A percentile compares a stretch with the other conserved stretches of the same genome.
Evolutionary conservation across 768 basidiomycete genomes (phyloP).

Genomic region (Tricholoma bakamatsutake): DNA sequence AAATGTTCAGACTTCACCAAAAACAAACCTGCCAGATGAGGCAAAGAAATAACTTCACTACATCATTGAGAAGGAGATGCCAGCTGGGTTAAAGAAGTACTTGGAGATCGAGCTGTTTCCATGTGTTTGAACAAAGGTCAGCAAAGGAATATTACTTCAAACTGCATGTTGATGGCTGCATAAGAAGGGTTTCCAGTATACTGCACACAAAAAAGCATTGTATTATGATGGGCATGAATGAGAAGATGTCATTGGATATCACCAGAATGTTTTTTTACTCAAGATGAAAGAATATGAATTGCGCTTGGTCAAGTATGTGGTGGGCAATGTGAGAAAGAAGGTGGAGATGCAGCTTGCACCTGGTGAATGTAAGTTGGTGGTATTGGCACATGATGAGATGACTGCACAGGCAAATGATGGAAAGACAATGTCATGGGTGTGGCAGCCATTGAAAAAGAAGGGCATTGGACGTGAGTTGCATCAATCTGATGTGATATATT

Average conservation of each 20-base stretch:
- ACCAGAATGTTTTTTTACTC: constrained; percentile 9
- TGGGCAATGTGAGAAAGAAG: not conserved
- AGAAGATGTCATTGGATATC: not conserved
- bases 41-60: not conserved
- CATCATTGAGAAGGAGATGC: too few species aligned
- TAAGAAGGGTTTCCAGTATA: constrained; percentile 12
- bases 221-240: constrained; percentile 28
- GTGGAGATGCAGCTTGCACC: not conserved
- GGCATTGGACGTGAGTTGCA: not conserved
- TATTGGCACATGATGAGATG: not conserved
- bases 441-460: not conserved
- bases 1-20: constrained; percentile 15
- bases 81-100: too few species aligned
- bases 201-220: constrained; percentile 15
- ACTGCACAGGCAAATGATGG: constrained; percentile 20
- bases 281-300: constrained; percentile 9
- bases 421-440: not conserved
- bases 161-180: too few species aligned
- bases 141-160: not conserved
- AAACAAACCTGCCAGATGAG: constrained; percentile 2
- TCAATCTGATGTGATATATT: constrained; percentile 2
- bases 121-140: constrained; percentile 11
- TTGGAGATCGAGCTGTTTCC: not conserved
- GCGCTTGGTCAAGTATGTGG: not conserved
- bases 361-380: not conserved